Evolutionary conservation across 495 filamentous ascomycete genomes (phyloP), one percentile per base, ranked within the genome.

Genomic region (Aspergillus affinis): DNA sequence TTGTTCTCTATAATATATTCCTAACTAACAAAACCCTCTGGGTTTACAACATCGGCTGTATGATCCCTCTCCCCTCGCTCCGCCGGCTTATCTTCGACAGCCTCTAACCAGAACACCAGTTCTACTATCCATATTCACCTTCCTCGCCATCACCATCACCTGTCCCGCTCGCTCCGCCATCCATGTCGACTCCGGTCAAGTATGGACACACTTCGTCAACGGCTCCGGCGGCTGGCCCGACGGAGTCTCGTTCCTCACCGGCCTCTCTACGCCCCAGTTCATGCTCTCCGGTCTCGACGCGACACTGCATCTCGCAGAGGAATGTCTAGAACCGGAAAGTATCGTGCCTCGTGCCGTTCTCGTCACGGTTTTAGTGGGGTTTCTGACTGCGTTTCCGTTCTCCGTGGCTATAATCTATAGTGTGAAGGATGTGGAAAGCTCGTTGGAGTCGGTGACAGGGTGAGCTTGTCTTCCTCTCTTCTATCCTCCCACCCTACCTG

Each of bases 251-350:
- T 76, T 74, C 62, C 51, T 76, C 0, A 70, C 70, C 3, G 73
- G 73, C 19, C 62, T 76, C 21, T 67, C 73, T 13, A 76, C 72
- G 15, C 68, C 68, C 0, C 68, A 69, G 15, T 73, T 69, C 56
- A 72, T 72, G 66, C 64, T 73, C 45, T 73, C 65, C 15, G 72
- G 73, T 2, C 61, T 76, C 20, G 72, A 75, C 47, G 72, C 70
- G n/a, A 67, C 69, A 3, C 64, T 73, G 13, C 73, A 75, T 58
- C 62, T 76, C 4, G 71, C 72, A 17, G 73, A 76, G 57, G 73
- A 76, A 51, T 67, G 68, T 51, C 62, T 66, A 3, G 61, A 71
- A 32, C 64, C 73, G 20, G 69, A 68, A 51, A 61, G 63, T 3
- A 66, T 69, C 26, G 70, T 74, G 12, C 73, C 73, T 0, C 62